These are phyloP conservation scores for Botryotinia globosa DNA, from an alignment of 2,329 filamentous ascomycete species.

Conservation along the genomic window DNA sequence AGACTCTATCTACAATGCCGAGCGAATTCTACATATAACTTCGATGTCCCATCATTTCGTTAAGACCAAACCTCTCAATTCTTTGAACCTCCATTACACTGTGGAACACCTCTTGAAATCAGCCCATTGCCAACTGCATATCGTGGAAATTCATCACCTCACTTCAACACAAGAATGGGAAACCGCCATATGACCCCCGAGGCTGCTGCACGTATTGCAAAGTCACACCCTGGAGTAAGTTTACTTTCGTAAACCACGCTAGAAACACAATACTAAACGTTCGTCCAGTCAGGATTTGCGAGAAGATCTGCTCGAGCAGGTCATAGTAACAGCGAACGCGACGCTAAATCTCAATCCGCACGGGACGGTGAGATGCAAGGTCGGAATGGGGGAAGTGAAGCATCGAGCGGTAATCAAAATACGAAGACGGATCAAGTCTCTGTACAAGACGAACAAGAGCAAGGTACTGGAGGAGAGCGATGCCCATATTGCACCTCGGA, in stretches of 20 bases:
- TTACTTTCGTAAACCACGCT: neutral
- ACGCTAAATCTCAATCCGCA: constrained; percentile 1
- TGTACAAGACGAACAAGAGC: neutral
- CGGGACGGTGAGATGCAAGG: neutral
- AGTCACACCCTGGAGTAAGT: constrained; percentile 9
- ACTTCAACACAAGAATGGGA: neutral
- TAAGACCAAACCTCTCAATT: neutral
- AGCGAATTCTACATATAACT: neutral
- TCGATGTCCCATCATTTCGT: neutral
- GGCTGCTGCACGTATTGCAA: constrained; percentile 10
- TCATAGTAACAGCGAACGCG: constrained; percentile 1
- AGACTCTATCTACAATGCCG: neutral
- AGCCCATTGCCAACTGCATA: neutral
- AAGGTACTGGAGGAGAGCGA: neutral
- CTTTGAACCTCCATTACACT: neutral
- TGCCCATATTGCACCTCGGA: neutral
- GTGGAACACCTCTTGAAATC: neutral
- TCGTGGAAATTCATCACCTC: neutral
- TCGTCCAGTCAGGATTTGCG: constrained; percentile 11
- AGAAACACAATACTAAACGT: neutral
- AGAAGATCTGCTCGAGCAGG: constrained; percentile 5
- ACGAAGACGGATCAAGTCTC: neutral
- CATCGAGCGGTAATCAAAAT: neutral
- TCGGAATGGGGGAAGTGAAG: neutral
- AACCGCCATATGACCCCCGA: neutral